Evolutionary conservation across 352 stramenopile genomes (phyloP), one percentile per base, ranked within the genome.

Genomic region (Phytophthora foliorum): DNA sequence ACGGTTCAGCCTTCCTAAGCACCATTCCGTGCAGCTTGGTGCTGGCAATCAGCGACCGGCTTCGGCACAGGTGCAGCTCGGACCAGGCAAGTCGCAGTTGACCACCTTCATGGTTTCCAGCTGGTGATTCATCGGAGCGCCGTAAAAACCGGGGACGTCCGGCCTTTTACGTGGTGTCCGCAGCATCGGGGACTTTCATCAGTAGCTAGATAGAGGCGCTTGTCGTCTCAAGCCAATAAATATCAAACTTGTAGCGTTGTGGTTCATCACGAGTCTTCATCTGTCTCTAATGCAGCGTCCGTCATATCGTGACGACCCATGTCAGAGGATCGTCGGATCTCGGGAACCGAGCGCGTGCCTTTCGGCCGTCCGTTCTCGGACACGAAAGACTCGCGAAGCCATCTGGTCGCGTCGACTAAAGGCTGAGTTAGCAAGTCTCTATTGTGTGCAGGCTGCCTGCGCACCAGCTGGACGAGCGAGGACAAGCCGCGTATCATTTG

Each of bases 401-500:
- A 63, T 38, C 38, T 69, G 61, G 61, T 50, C 21, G 19, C 21
- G 14, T 63, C 61, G 53, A 69, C 53, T 60, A 59, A 58, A 41
- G 27, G 4, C 27, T 27, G 6, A 38, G 36, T 38, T 48, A 46
- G 38, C 48, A 60, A 61, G 50, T 56, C 31, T 45, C 27, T 44
- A 17, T 53, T 56, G 21, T n/a, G 25, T 11, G 31, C 7, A 21
- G 39, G 49, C 10, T 67, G 50, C 60, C 51, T 27, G 29, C 29
- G 13, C 3, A 21, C 29, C 61, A 69, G 61, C 29, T 50, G 59
- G 56, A 31, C 16, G 8, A 34, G 8, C 52, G 29, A 29, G 36
- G 38, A 32, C 42, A 58, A 60, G 31, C 57, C 32, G 32, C 3
- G 51, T 49, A 68, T 68, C 60, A 62, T 68, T 68, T 68, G 34